Evolutionary conservation across 495 filamentous ascomycete genomes (phyloP), one percentile per base, ranked within the genome.

Genomic region (Cairneyella variabilis): DNA sequence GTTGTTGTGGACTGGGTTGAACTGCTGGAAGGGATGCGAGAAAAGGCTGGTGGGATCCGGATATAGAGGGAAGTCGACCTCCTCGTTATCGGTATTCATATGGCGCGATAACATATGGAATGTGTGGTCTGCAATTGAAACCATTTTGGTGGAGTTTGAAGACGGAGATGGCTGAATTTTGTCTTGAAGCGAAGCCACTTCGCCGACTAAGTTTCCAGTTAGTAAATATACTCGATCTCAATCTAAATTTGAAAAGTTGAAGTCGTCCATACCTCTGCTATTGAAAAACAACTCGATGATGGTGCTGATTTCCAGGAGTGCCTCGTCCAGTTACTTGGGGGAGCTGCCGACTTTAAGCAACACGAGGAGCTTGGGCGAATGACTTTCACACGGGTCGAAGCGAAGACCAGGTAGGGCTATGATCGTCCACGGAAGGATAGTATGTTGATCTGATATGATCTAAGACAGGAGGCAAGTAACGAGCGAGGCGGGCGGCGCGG

Each of bases 21-120:
- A 64, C 26, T 51, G 46, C 26, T 51, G 46, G 23, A 56, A 60
- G 14, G 54, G 10, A 23, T 54, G 55, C 9, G 47, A 30, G 41
- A 48, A 62, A 47, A 62, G 57, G 42, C 48, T 27, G 22, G 49
- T 46, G 2, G 62, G 51, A 34, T 65, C 59, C 20, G 62, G 56
- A 36, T 65, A 65, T 9, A 62, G 56, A 11, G 56, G 40, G 39
- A 65, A 65, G 39, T 65, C 62, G 51, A 40, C 25, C 39, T 58
- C 59, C 12, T 62, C 59, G 56, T 53, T 54, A 7, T 57, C 58
- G 53, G 44, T 54, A 47, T 38, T 38, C 54, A 62, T 55, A 18
- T 58, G 54, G 25, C 56, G 56, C 46, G 56, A 50, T 11, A 62
- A 30, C 55, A 59, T 59, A 23, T 62, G 48, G 47, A 50, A 62